phyloP scores from a whole-genome alignment of 2,329 filamentous ascomycete species.

The Scopulariopsis brevicaulis region DNA sequence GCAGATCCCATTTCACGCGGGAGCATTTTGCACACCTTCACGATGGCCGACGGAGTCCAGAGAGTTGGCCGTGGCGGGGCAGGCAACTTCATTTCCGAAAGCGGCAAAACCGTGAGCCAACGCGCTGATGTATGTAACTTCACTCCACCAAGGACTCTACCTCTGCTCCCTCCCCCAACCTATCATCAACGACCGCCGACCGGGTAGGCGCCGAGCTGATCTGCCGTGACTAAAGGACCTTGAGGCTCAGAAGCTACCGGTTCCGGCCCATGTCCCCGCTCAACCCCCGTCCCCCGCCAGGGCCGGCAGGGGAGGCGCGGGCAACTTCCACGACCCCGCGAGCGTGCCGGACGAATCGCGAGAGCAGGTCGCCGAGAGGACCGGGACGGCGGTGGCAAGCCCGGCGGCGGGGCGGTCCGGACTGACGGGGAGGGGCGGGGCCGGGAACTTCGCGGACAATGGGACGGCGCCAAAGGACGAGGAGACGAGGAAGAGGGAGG shows the following conservation, averaged over 20 bases:
- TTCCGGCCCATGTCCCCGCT: constrained; percentile 14
- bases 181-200: not conserved
- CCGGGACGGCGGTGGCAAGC: constrained; percentile 20
- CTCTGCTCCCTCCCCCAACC: not conserved
- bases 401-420: constrained; percentile 9
- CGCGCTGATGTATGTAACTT: not conserved
- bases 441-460: constrained; percentile 33
- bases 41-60: constrained; percentile 30
- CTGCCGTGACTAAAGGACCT: not conserved
- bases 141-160: too few species aligned
- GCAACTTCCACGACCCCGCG: constrained; percentile 39
- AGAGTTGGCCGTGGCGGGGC: constrained; percentile 51
- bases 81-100: constrained; percentile 47
- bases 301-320: constrained; percentile 48
- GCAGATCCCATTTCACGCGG: not conserved
- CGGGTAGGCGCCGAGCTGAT: not conserved
- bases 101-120: not conserved
- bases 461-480: constrained; percentile 7
- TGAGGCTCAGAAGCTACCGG: constrained; percentile 1
- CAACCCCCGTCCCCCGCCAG: constrained; percentile 23
- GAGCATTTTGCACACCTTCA: not conserved
- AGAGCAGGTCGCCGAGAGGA: constrained; percentile 20
- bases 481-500: constrained; percentile 17
- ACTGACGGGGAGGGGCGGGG: constrained; percentile 33
- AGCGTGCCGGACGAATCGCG: constrained; percentile 16